A percentile compares a stretch with the other conserved stretches of the same genome.
These are phyloP conservation scores for Rhododendron mucronatum DNA, from an alignment of 148 eudicot genomes.

Conservation along the genomic window DNA sequence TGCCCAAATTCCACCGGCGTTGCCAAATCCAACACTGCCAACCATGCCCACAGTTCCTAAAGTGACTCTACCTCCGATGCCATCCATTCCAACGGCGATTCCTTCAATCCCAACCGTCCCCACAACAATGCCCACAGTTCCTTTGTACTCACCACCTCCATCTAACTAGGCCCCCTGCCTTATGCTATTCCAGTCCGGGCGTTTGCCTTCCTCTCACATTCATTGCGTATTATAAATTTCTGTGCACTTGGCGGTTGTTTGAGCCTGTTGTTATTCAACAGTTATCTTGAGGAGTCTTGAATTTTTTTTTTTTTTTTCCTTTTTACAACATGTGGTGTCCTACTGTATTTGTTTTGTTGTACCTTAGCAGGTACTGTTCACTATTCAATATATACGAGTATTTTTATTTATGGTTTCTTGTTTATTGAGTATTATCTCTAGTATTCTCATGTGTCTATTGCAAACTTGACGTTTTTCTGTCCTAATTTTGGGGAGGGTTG, in stretches of 20 bases:
- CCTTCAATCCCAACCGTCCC: not conserved
- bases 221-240: not conserved
- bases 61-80: not conserved
- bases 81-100: not conserved
- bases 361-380: not conserved
- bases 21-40: slow-evolving; percentile 11
- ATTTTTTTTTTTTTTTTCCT: not conserved
- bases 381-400: not conserved
- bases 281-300: not conserved
- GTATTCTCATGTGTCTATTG: not conserved
- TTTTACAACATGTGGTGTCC: not conserved
- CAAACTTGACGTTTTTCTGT: not conserved
- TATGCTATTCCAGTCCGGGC: not conserved
- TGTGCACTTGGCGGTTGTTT: not conserved
- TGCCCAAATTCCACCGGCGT: not conserved
- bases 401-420: not conserved
- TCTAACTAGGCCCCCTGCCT: not conserved
- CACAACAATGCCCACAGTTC: not conserved
- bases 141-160: not conserved
- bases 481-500: not conserved
- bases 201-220: not conserved
- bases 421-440: not conserved
- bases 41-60: not conserved
- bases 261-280: not conserved
- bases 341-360: not conserved